Evolutionary conservation across 306 rosid genomes (phyloP), one percentile per base, ranked within the genome.

Genomic region (Vigna angularis): DNA sequence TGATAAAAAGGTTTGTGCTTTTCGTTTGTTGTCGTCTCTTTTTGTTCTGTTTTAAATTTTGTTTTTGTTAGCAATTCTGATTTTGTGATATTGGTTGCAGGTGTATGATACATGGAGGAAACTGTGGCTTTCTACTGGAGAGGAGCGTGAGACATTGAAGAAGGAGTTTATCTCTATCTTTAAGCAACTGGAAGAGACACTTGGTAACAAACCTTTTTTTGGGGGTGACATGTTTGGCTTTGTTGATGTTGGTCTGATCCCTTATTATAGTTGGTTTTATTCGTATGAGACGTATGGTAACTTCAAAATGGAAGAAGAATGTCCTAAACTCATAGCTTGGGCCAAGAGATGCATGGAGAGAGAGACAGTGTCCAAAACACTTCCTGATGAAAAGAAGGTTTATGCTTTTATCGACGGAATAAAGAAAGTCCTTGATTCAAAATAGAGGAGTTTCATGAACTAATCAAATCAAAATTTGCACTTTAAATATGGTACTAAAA

Each of bases 291-390:
- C 68, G 0, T 81, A 50, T 63, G 91, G 81, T 0, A 79, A 84
- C 42, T 86, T 87, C 70, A 87, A 81, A 56, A 72, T 84, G 42
- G 90, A 86, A 64, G 55, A 66, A 9, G 87, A 72, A 85, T 84
- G 89, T 34, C 94, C 91, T 63, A 83, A 85, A 74, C 62, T 88
- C 1, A 5, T 86, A 13, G 71, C 57, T 26, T 88, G 95, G 92
- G 86, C 38, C 9, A 86, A 56, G 51, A 87, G 86, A 50, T 84
- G 93, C 77, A 18, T 80, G 59, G 56, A 82, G 15, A 80, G 56
- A 38, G 81, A 87, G 53, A 40, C 79, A 44, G 85, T 87, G 57
- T 61, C 83, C 51, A 87, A 80, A 8, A 62, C 89, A 22, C 89
- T 86, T 45, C 81, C 89, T 30, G 69, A 84, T 83, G 73, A 84